Evolutionary conservation across 2,329 filamentous ascomycete species (phyloP).

Genomic region (Dactylonectria estremocensis): DNA sequence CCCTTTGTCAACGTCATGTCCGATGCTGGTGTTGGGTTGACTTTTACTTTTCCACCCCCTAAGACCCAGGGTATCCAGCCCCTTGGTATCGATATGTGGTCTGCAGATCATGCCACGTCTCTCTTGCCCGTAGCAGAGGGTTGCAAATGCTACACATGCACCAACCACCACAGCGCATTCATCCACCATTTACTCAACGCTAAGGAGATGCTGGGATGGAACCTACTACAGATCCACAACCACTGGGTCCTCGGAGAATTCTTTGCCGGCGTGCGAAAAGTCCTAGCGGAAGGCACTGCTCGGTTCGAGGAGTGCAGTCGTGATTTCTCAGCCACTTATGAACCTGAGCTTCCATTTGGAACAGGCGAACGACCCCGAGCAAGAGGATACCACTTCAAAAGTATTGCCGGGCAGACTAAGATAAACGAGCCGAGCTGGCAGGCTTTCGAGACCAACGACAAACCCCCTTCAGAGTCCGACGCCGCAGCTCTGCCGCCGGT

Average conservation of each 20-base stretch:
- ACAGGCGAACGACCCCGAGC: conserved; percentile 85
- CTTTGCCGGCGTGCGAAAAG: conserved; percentile 78
- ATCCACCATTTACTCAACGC: conserved; percentile 89
- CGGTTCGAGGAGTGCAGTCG: conserved; percentile 70
- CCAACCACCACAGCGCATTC: conserved; percentile 87
- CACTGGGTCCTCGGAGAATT: conserved; percentile 80
- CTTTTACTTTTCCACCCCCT: conserved; percentile 79
- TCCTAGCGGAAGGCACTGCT: conserved; percentile 69
- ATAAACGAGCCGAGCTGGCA: conserved; percentile 80
- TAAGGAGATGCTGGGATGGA: conserved; percentile 98
- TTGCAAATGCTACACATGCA: conserved; percentile 89
- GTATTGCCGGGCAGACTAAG: conserved; percentile 74
- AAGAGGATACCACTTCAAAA: conserved; percentile 87
- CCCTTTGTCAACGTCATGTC: conserved; percentile 83
- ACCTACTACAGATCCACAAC: conserved; percentile 93
- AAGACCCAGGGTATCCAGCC: conserved; percentile 53
- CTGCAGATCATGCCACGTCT: conserved; percentile 71
- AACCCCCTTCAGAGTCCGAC: conserved; percentile 27
- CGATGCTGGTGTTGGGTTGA: conserved; percentile 87
- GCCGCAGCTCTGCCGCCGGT: conserved; percentile 40
- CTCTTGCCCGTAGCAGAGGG: conserved; percentile 72
- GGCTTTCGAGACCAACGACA: conserved; percentile 58
- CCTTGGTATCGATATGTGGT: conserved; percentile 87
- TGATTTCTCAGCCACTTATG: conserved; percentile 71
- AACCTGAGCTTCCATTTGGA: conserved; percentile 78